Conservation (phyloP, 495 filamentous ascomycete genomes). For the Talaromyces liani region DNA sequence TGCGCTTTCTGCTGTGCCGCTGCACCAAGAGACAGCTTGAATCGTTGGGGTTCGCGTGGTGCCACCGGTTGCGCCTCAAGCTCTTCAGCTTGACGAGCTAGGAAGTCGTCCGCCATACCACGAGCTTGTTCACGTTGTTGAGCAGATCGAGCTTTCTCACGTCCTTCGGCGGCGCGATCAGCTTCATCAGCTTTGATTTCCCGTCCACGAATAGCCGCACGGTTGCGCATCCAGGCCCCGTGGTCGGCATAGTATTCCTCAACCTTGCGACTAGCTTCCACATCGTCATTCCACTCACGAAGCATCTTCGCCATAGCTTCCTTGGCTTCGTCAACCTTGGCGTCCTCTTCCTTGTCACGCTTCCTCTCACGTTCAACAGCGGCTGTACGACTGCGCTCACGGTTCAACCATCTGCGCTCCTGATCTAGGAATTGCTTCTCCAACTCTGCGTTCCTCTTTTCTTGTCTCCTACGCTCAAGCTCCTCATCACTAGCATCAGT, state of each 20-base stretch:
- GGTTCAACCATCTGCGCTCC: conserved; percentile 82
- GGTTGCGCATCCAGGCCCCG: conserved; percentile 75
- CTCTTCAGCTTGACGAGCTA: conserved; percentile 81
- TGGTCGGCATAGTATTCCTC: conserved; percentile 84
- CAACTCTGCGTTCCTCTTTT: conserved; percentile 62
- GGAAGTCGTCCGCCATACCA: conserved; percentile 88
- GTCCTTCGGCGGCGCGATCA: conserved; percentile 70
- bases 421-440: conserved; percentile 82
- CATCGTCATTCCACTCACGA: conserved; percentile 82
- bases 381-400: conserved; percentile 73
- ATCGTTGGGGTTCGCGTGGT: conserved; percentile 69
- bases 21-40: conserved; percentile 89
- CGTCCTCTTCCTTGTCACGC: conserved; percentile 65
- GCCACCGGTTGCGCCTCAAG: conserved; percentile 52
- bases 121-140: conserved; percentile 71
- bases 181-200: conserved; percentile 72
- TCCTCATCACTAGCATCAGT: conserved; percentile 84
- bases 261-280: conserved; percentile 60
- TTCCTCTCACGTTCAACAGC: conserved; percentile 77
- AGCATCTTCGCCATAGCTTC: conserved; percentile 68
- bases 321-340: conserved; percentile 46
- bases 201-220: conserved; percentile 59
- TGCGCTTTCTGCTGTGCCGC: conserved; percentile 76
- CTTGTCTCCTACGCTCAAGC: conserved; percentile 63
- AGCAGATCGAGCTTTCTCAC: conserved; percentile 59